Evolutionary conservation across 1,284 basidiomycete species (phyloP).

Genomic region (Trichosporon ovoides): DNA sequence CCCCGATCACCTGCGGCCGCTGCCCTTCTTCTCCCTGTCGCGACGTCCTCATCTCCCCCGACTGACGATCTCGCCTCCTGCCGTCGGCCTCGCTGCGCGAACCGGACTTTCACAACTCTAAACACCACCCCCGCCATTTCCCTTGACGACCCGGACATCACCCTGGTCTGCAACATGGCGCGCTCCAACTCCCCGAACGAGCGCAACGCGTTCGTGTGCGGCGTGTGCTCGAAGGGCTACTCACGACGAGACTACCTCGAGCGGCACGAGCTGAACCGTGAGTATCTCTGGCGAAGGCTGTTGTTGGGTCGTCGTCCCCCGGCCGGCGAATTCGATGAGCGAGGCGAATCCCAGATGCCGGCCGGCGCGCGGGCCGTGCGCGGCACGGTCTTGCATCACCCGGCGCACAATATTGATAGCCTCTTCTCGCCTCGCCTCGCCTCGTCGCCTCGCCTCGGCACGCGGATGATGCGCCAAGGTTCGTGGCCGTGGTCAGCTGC

Average conservation of each 20-base stretch:
- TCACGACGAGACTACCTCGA: conserved; percentile 24
- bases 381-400: too few relatives aligned
- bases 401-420: too few relatives aligned
- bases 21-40: too few relatives aligned
- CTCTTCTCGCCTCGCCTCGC: too few relatives aligned
- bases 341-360: too few relatives aligned
- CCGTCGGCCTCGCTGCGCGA: conserved; percentile 1
- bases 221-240: conserved; percentile 21
- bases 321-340: too few relatives aligned
- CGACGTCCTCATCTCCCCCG: background rate
- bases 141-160: background rate
- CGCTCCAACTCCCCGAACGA: conserved; percentile 12
- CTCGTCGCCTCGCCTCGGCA: too few relatives aligned
- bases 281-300: conserved; percentile 3
- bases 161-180: background rate
- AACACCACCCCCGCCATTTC: background rate
- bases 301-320: background rate
- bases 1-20: background rate
- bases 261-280: conserved; percentile 24
- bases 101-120: background rate
- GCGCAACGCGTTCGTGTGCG: conserved; percentile 19
- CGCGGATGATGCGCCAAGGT: too few relatives aligned
- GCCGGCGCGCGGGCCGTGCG: too few relatives aligned
- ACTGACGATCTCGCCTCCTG: background rate
- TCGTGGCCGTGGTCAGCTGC: too few relatives aligned